Conservation (phyloP, 495 filamentous ascomycete genomes). For the Xylaria longipes region DNA sequence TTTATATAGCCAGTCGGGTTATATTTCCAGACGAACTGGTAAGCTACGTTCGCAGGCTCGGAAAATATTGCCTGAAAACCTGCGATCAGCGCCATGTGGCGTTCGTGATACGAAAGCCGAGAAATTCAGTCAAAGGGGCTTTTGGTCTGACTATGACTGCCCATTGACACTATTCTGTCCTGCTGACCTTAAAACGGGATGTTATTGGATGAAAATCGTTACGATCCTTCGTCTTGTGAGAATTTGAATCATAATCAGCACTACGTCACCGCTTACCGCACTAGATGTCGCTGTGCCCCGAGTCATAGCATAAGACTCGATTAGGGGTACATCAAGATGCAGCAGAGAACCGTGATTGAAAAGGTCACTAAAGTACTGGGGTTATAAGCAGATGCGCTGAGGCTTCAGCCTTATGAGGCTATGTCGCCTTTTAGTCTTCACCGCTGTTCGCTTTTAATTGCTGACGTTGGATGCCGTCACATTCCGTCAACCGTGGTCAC, state of each 20-base stretch:
- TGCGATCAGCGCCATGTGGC: background rate
- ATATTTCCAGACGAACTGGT: background rate
- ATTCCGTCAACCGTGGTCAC: background rate
- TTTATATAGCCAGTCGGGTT: background rate
- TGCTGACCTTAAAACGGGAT: slow-evolving; percentile 1
- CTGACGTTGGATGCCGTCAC: slow-evolving; percentile 24
- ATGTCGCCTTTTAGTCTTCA: background rate
- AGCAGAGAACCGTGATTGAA: background rate
- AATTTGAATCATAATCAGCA: background rate
- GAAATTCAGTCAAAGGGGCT: background rate
- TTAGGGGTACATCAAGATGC: no score
- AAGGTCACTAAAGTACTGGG: background rate
- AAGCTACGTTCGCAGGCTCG: background rate
- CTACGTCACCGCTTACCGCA: background rate
- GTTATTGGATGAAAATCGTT: background rate
- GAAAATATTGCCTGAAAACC: background rate
- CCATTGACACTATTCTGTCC: background rate
- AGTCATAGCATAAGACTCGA: background rate
- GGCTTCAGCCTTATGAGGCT: slow-evolving; percentile 29
- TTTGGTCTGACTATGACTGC: background rate
- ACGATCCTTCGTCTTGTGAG: background rate
- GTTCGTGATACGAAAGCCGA: background rate
- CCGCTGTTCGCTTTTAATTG: slow-evolving; percentile 13
- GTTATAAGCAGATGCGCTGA: background rate
- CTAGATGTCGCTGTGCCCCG: no score